Evolutionary conservation across 78 protist species (phyloP).

Genomic region (Bigelowiella natans): DNA sequence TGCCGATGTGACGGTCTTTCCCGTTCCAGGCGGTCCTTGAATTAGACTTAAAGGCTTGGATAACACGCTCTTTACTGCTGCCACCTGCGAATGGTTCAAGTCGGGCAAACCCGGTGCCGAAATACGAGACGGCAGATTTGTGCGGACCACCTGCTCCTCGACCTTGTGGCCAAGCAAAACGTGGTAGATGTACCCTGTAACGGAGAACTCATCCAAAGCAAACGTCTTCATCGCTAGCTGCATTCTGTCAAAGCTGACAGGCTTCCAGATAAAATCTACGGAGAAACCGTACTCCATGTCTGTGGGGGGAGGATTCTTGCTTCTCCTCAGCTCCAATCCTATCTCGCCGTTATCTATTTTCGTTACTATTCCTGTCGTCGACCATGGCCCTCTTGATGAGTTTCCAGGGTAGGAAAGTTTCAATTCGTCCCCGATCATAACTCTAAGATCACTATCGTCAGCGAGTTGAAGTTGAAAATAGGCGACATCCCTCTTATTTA

Average conservation of each 20-base stretch:
- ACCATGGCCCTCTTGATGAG: slow-evolving; percentile 38
- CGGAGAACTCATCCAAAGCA: slow-evolving; percentile 69
- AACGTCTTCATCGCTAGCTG: slow-evolving; percentile 75
- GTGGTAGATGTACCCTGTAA: slow-evolving; percentile 69
- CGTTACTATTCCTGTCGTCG: slow-evolving; percentile 55
- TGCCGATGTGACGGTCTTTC: slow-evolving; percentile 96
- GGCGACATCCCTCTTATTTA: slow-evolving; percentile 64
- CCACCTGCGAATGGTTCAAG: slow-evolving; percentile 79
- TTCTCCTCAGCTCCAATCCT: slow-evolving; percentile 57
- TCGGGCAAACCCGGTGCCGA: slow-evolving; percentile 72
- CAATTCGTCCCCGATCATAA: slow-evolving; percentile 67
- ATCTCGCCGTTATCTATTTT: slow-evolving; percentile 52
- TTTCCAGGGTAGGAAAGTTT: slow-evolving; percentile 34
- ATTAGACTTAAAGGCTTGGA: slow-evolving; percentile 76
- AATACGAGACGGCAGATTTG: slow-evolving; percentile 45
- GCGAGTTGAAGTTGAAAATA: slow-evolving; percentile 53
- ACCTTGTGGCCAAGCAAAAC: slow-evolving; percentile 83
- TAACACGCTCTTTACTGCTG: slow-evolving; percentile 71
- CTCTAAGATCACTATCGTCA: slow-evolving; percentile 30
- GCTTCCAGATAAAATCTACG: slow-evolving; percentile 88
- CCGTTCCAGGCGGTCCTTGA: slow-evolving; percentile 98
- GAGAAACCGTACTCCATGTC: slow-evolving; percentile 32
- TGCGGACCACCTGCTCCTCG: slow-evolving; percentile 36
- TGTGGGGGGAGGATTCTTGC: slow-evolving; percentile 22
- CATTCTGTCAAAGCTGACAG: slow-evolving; percentile 77